These are phyloP conservation scores for Tuber aestivum DNA, from an alignment of 495 filamentous ascomycete genomes.

Conservation along the genomic window DNA sequence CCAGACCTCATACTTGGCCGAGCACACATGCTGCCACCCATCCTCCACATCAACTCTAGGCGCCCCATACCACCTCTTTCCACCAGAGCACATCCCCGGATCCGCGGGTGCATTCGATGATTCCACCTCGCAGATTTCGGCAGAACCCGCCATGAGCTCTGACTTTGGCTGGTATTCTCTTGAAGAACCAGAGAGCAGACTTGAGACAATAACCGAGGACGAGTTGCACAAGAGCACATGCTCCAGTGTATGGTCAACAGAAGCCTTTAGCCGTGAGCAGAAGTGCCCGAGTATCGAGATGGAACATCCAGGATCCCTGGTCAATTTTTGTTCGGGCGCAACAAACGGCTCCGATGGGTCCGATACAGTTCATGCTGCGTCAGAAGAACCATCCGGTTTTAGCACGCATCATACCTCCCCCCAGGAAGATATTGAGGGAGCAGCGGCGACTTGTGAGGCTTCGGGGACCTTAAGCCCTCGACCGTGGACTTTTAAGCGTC, in stretches of 20 bases:
- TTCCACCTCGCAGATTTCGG: neutral
- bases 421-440: neutral
- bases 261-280: neutral
- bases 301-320: conserved; percentile 21
- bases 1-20: neutral
- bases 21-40: neutral
- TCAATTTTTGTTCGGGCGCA: conserved; percentile 8
- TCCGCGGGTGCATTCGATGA: neutral
- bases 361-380: neutral
- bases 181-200: neutral
- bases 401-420: neutral
- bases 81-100: neutral
- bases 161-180: neutral
- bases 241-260: neutral
- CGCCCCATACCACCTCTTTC: neutral
- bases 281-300: conserved; percentile 5
- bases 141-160: neutral
- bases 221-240: neutral
- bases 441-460: neutral
- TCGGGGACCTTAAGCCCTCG: neutral
- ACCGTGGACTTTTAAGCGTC: neutral
- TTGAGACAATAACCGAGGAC: conserved; percentile 1
- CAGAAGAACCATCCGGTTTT: neutral
- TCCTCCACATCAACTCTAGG: neutral
- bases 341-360: neutral